These are phyloP conservation scores for Neonothopanus nambi DNA, from an alignment of 1,284 basidiomycete species.

Conservation along the genomic window DNA sequence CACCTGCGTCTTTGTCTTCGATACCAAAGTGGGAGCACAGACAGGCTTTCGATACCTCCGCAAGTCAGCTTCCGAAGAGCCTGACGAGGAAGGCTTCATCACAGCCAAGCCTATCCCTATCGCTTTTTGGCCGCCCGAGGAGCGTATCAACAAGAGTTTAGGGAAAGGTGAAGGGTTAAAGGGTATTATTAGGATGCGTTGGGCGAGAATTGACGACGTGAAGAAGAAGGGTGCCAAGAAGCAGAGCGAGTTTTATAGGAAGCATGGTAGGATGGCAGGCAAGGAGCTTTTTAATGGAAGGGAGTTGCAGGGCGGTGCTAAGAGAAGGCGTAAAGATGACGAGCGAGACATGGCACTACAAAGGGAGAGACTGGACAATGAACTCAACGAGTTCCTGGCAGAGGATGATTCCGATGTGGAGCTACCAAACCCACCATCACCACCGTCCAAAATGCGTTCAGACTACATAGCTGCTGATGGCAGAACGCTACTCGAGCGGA, in stretches of 20 bases:
- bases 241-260: constrained; percentile 74
- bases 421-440: constrained; percentile 32
- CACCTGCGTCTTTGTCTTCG: constrained; percentile 75
- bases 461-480: constrained; percentile 55
- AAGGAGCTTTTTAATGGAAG: constrained; percentile 28
- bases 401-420: constrained; percentile 24
- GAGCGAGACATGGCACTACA: not conserved
- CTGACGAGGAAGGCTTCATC: constrained; percentile 56
- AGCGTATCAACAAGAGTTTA: constrained; percentile 67
- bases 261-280: constrained; percentile 62
- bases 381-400: constrained; percentile 15
- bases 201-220: constrained; percentile 66
- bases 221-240: constrained; percentile 71
- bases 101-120: constrained; percentile 68
- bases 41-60: constrained; percentile 50
- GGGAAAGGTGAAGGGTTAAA: constrained; percentile 64
- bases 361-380: constrained; percentile 13
- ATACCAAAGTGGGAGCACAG: constrained; percentile 51
- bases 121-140: constrained; percentile 74
- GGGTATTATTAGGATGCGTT: constrained; percentile 66
- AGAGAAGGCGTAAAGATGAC: constrained; percentile 30
- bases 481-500: constrained; percentile 55
- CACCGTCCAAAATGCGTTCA: constrained; percentile 64
- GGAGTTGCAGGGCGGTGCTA: constrained; percentile 21
- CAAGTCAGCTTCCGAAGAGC: constrained; percentile 49